These are phyloP conservation scores for Croton laevigatus DNA, from an alignment of 441 rosid species.

Conservation along the genomic window DNA sequence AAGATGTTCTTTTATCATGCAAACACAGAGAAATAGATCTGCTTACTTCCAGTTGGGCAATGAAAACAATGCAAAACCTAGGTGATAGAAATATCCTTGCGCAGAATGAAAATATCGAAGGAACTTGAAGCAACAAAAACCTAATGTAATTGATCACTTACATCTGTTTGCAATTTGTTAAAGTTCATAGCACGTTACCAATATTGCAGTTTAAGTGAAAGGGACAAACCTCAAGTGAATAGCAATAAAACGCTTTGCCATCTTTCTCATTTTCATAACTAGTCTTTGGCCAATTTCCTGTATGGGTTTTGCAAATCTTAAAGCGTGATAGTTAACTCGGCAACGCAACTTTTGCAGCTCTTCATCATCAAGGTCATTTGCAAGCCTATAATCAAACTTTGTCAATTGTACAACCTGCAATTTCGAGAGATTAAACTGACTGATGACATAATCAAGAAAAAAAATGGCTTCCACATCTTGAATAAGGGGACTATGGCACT, in stretches of 20 bases:
- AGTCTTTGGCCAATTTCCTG: constrained; percentile 70
- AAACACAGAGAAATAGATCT: neutral
- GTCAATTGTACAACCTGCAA: constrained; percentile 94
- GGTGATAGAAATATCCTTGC: neutral
- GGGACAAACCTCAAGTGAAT: constrained; percentile 75
- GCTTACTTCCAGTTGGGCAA: neutral
- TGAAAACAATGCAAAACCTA: neutral
- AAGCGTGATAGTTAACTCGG: constrained; percentile 85
- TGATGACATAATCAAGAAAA: constrained; percentile 7
- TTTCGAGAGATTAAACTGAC: constrained; percentile 15
- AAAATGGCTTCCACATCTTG: neutral
- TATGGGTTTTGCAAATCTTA: constrained; percentile 85
- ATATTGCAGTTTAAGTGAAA: constrained; percentile 6
- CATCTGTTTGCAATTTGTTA: neutral
- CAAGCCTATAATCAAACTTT: constrained; percentile 96
- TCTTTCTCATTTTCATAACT: constrained; percentile 70
- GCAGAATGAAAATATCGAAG: neutral
- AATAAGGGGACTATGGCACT: neutral
- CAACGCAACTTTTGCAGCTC: constrained; percentile 92
- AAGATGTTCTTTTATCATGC: neutral
- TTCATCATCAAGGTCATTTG: constrained; percentile 82
- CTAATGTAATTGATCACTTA: neutral
- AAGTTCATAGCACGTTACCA: neutral
- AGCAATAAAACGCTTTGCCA: constrained; percentile 78
- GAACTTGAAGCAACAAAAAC: neutral